Base-by-base conservation (phyloP, 73 alveolate genomes). In the Tetrahymena borealis region DNA sequence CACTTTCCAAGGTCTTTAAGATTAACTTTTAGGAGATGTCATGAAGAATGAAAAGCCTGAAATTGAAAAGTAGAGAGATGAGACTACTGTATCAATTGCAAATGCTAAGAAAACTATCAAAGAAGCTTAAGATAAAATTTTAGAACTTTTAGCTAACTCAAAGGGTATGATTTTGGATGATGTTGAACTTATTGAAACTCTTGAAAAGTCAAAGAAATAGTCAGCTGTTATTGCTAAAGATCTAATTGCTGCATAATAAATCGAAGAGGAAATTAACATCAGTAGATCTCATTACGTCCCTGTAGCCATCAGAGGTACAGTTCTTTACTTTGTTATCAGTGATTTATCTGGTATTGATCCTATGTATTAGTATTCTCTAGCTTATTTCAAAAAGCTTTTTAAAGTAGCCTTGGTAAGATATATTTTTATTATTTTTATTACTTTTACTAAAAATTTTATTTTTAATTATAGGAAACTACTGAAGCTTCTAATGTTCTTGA, bases 301-400 rank as follows among this genome's bases (percentile, higher is more conserved):
- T 33, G 98, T 98, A 10, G 98, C 99, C 7, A 96, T 96, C 79
- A 96, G 99, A 94, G 99, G 99, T 20, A 94, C 99, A 77, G 97
- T 98, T 13, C 96, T 98, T 42, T 98, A 95, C 91, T 98, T 98
- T 90, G 99, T 98, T n/a, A 98, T 98, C 8, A 98, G 99, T 32
- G 99, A 98, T 90, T 94, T 98, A 96, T 94, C 99, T 40, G 96
- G 96, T 39, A 97, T 98, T 31, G 99, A 98, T 92, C 99, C 99
- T 9, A 98, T 98, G 99, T 98, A 98, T 95, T 97, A 98, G 92
- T 98, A 97, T 91, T 97, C 99, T 42, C 95, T 98, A 24, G 98
- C 95, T 43, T 98, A 98, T 92, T 97, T 97, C 78, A 98, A 98
- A 91, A 98, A 96, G 91, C 96, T 98, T 28, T 98, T 97, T 94